phyloP scores from a whole-genome alignment of 2,329 filamentous ascomycete species.

The Westerdykella aurantiaca region DNA sequence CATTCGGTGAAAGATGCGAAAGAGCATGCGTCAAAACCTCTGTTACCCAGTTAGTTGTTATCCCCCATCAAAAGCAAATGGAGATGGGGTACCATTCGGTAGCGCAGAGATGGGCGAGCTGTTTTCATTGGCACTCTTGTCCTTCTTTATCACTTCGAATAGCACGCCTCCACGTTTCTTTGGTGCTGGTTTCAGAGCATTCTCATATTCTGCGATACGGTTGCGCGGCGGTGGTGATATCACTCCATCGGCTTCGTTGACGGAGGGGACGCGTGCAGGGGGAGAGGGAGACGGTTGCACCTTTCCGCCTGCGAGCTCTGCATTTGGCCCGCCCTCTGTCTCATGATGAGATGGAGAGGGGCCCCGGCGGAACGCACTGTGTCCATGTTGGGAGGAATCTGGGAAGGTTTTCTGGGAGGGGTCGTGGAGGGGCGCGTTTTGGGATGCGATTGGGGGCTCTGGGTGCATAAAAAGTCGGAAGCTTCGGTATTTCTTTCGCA shows the following conservation, averaged over 20 bases:
- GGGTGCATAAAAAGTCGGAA: constrained; percentile 58
- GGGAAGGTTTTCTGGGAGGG: constrained; percentile 31
- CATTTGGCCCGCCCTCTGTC: constrained; percentile 15
- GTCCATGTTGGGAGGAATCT: constrained; percentile 55
- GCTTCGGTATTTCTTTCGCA: constrained; percentile 21
- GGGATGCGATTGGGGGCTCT: constrained; percentile 49
- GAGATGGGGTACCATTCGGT: constrained; percentile 67
- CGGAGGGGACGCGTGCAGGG: constrained; percentile 7
- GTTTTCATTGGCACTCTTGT: constrained; percentile 40
- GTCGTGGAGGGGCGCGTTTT: constrained; percentile 40
- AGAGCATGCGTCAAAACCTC: constrained; percentile 89
- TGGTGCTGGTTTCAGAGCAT: constrained; percentile 37
- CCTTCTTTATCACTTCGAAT: constrained; percentile 50
- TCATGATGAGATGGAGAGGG: constrained; percentile 26
- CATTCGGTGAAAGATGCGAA: constrained; percentile 81
- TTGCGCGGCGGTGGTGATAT: constrained; percentile 43
- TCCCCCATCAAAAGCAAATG: not conserved
- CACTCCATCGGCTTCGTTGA: constrained; percentile 24
- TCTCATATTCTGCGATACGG: constrained; percentile 53
- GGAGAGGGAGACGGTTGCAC: constrained; percentile 16
- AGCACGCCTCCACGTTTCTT: constrained; percentile 40
- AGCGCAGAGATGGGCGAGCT: constrained; percentile 53
- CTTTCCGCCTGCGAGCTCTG: constrained; percentile 11
- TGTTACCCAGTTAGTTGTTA: constrained; percentile 37
- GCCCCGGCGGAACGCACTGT: constrained; percentile 2